Evolutionary conservation across 2,329 filamentous ascomycete species (phyloP), one percentile per base, ranked within the genome.

Genomic region (Beauveria asiatica): DNA sequence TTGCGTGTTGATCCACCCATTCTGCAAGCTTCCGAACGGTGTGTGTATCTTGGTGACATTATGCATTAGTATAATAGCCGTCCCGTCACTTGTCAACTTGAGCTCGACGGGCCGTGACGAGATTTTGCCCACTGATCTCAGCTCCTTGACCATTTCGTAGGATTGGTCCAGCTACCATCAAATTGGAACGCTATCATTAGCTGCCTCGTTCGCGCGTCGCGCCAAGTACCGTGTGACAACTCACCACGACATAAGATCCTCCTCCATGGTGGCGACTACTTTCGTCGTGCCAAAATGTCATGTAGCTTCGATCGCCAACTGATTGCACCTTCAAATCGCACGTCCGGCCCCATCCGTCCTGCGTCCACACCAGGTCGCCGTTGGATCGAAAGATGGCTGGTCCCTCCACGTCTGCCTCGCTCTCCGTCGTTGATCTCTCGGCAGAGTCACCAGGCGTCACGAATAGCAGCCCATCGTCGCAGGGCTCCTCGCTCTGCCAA

Each of bases 361-460:
- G 70, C 51, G 74, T 77, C 78, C 78, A 80, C 8, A 80, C 71
- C 21, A 80, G 64, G 60, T 76, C 70, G 6, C 77, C 77, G 2
- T 72, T 65, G 13, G 70, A 66, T 65, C 79, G 76, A 30, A 79
- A 64, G 13, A 80, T 76, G 62, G 75, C 75, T 1, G 76, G 75
- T 3, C 75, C 74, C 1, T 73, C 68, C 7, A 70, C 65, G 11
- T 64, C 65, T 5, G 75, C 37, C 19, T 41, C 21, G 17, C 17
- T n/a, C 21, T 50, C 46, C 17, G 16, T n/a, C 11, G 37, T 17
- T 17, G 46, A 11, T 10, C 19, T n/a, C 4, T 25, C 16, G n/a
- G 49, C 41, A 21, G 69, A 68, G 2, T 68, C 69, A 9, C 69
- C 67, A 1, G 75, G 75, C 45, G 74, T 70, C 13, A 80, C 64